Conservation (phyloP, 371 early-diverging fungal species). For the Rhizopus microsporus region DNA sequence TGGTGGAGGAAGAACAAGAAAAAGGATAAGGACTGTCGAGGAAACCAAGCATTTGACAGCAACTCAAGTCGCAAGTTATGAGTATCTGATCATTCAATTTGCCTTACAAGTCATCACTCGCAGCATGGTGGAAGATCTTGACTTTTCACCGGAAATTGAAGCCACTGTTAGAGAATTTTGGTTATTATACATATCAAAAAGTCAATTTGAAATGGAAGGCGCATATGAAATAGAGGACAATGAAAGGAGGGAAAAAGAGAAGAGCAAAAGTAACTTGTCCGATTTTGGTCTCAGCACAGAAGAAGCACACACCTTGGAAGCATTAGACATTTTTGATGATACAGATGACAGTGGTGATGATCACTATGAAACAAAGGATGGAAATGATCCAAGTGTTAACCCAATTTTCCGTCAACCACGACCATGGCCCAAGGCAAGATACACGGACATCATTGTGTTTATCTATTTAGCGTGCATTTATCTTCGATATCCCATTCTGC, state of each 20-base stretch:
- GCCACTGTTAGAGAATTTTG: conserved; percentile 37
- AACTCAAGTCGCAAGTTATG: conserved; percentile 12
- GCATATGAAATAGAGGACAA: conserved; percentile 18
- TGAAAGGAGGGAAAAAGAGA: conserved; percentile 1
- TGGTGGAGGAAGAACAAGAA: background rate
- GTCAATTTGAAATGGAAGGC: conserved; percentile 13
- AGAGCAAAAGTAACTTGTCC: background rate
- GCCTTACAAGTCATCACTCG: conserved; percentile 23
- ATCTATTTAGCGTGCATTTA: conserved; percentile 33
- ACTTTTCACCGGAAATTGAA: conserved; percentile 35
- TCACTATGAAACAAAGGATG: background rate
- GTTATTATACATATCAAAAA: conserved; percentile 28
- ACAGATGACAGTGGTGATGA: conserved; percentile 5
- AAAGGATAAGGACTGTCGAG: background rate
- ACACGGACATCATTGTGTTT: conserved; percentile 17
- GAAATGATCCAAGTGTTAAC: background rate
- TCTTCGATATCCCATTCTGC: conserved; percentile 32
- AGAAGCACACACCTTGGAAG: background rate
- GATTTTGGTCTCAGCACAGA: background rate
- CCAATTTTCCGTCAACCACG: background rate
- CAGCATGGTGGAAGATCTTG: conserved; percentile 30
- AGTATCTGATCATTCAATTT: conserved; percentile 21
- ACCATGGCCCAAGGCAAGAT: conserved; percentile 16
- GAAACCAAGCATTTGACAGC: background rate
- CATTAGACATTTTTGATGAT: conserved; percentile 3